Conservation (phyloP, 805 yeast species). For the Ascoidea tarda region DNA sequence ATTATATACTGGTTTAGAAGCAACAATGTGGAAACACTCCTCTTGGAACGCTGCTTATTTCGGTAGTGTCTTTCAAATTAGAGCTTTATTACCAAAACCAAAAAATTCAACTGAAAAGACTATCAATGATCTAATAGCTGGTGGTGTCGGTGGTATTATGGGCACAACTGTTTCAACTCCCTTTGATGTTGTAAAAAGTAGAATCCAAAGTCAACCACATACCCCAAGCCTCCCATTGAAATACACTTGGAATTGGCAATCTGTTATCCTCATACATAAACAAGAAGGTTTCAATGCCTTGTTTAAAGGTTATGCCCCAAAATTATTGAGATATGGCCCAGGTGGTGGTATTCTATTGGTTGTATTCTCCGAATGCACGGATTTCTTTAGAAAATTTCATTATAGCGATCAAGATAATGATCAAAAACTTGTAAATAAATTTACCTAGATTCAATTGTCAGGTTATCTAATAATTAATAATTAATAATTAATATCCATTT, state of each 20-base stretch:
- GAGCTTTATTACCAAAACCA: slow-evolving; percentile 66
- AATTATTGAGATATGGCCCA: slow-evolving; percentile 94
- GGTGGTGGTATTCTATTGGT: slow-evolving; percentile 98
- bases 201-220: slow-evolving; percentile 63
- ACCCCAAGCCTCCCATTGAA: slow-evolving; percentile 73
- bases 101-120: slow-evolving; percentile 58
- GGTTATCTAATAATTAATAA: no score
- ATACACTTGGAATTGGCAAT: slow-evolving; percentile 86
- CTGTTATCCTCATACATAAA: slow-evolving; percentile 54
- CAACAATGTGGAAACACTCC: slow-evolving; percentile 92
- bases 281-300: slow-evolving; percentile 91
- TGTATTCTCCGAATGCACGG: slow-evolving; percentile 92
- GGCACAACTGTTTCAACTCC: slow-evolving; percentile 75
- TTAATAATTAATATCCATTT: no score
- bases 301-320: slow-evolving; percentile 93
- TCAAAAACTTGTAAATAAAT: no score
- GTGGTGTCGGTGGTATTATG: slow-evolving; percentile 70
- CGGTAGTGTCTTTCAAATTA: slow-evolving; percentile 82
- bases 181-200: slow-evolving; percentile 68
- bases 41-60: slow-evolving; percentile 97
- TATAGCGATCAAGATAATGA: slow-evolving; percentile 4
- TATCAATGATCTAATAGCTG: slow-evolving; percentile 60
- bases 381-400: slow-evolving; percentile 57
- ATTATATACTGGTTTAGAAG: slow-evolving; percentile 85
- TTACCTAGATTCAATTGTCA: no score